Percentiles rank a stretch among this genome's conserved stretches.
phyloP scores from a whole-genome alignment of 2,329 filamentous ascomycete genomes.

The Venturia oleaginea region DNA sequence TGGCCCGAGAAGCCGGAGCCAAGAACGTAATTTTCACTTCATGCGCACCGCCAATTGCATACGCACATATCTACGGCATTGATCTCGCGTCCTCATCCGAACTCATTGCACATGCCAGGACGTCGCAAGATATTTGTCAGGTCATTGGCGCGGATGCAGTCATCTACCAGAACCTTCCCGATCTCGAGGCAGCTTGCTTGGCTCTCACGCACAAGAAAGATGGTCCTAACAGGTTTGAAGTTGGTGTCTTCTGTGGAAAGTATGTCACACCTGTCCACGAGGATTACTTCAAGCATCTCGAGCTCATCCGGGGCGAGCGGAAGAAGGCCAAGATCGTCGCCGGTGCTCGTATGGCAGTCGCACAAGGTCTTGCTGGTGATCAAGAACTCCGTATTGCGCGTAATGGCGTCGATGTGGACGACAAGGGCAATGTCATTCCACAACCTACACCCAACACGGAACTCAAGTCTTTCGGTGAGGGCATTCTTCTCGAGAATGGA shows the following conservation, averaged over 20 bases:
- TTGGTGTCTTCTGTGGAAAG: slow-evolving; percentile 83
- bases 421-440: slow-evolving; percentile 12
- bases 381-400: slow-evolving; percentile 53
- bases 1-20: slow-evolving; percentile 78
- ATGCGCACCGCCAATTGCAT: slow-evolving; percentile 71
- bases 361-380: slow-evolving; percentile 52
- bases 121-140: slow-evolving; percentile 50
- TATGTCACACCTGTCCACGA: slow-evolving; percentile 74
- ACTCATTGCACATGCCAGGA: slow-evolving; percentile 61
- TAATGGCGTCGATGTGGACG: slow-evolving; percentile 41
- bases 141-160: slow-evolving; percentile 68
- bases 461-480: not conserved
- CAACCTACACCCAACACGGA: not conserved
- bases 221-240: slow-evolving; percentile 62
- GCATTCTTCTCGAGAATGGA: slow-evolving; percentile 2
- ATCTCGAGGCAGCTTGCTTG: slow-evolving; percentile 70
- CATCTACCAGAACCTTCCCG: slow-evolving; percentile 66
- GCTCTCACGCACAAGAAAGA: slow-evolving; percentile 52
- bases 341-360: slow-evolving; percentile 53
- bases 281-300: slow-evolving; percentile 75
- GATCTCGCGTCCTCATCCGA: slow-evolving; percentile 64
- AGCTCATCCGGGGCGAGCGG: slow-evolving; percentile 60
- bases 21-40: slow-evolving; percentile 74
- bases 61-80: slow-evolving; percentile 82
- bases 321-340: slow-evolving; percentile 58